Percentiles rank a stretch among this genome's conserved stretches.
Conservation (phyloP, 2,329 filamentous ascomycete genomes). For the Chaetomium strumarium region DNA sequence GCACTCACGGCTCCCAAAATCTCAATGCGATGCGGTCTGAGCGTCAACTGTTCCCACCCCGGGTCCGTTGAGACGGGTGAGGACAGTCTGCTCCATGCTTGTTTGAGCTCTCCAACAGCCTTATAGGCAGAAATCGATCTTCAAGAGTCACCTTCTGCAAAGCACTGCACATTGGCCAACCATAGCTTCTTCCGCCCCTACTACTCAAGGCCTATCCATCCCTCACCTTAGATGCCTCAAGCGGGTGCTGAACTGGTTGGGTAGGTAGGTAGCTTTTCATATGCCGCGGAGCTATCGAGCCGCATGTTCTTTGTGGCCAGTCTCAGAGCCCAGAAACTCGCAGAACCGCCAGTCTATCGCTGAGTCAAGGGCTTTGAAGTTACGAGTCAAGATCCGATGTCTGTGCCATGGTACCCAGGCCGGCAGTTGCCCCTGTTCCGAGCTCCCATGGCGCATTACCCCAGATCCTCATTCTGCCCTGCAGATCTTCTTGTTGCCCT, state of each 20-base stretch:
- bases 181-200: slow-evolving; percentile 8
- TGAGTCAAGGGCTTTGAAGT: not conserved
- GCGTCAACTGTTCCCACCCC: slow-evolving; percentile 5
- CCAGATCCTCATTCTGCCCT: slow-evolving; percentile 17
- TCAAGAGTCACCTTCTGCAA: not conserved
- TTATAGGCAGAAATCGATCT: slow-evolving; percentile 14
- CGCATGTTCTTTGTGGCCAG: slow-evolving; percentile 13
- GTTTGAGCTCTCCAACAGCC: slow-evolving; percentile 13
- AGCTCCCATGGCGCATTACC: slow-evolving; percentile 13
- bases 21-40: slow-evolving; percentile 17
- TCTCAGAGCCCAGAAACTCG: slow-evolving; percentile 8
- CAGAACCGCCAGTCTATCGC: slow-evolving; percentile 5
- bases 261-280: not conserved
- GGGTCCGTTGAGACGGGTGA: not conserved
- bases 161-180: slow-evolving; percentile 9
- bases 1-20: slow-evolving; percentile 3
- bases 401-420: not conserved
- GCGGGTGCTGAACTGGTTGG: not conserved
- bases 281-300: slow-evolving; percentile 11
- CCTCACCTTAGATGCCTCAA: not conserved
- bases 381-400: not conserved
- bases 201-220: not conserved
- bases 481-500: slow-evolving; percentile 8
- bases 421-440: slow-evolving; percentile 1
- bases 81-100: not conserved